Percentiles rank a stretch among this genome's conserved stretches.
These are phyloP conservation scores for Barnettozyma populi DNA, from an alignment of 805 yeast species.

Conservation along the genomic window DNA sequence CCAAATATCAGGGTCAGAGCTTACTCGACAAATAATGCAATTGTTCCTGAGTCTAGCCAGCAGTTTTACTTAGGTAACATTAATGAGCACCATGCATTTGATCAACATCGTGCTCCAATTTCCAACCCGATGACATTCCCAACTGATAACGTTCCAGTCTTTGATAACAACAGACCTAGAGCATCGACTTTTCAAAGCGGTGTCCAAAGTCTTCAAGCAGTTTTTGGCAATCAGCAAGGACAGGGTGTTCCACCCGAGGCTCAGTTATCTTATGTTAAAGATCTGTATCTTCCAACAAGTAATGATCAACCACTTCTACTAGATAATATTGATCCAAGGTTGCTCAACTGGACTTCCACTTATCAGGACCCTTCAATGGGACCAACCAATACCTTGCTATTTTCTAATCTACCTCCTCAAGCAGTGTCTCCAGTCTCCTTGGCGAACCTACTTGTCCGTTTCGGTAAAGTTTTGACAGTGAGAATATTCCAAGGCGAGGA, in stretches of 20 bases:
- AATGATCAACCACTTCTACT: constrained; percentile 29
- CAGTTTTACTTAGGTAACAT: constrained; percentile 13
- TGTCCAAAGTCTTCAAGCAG: constrained; percentile 25
- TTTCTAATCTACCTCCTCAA: constrained; percentile 72
- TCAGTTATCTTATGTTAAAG: not conserved
- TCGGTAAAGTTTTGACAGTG: constrained; percentile 57
- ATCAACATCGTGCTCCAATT: constrained; percentile 11
- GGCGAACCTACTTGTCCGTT: constrained; percentile 53
- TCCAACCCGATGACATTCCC: constrained; percentile 12
- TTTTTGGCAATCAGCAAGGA: constrained; percentile 7
- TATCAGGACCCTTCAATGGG: constrained; percentile 64
- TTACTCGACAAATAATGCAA: constrained; percentile 22
- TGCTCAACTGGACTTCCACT: constrained; percentile 61
- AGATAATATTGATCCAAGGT: constrained; percentile 58
- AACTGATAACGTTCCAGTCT: constrained; percentile 8
- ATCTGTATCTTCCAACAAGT: constrained; percentile 7
- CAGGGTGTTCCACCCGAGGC: not conserved
- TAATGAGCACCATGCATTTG: constrained; percentile 10
- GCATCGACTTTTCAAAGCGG: constrained; percentile 36
- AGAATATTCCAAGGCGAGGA: constrained; percentile 48
- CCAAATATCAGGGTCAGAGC: constrained; percentile 22
- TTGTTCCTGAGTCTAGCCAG: constrained; percentile 17
- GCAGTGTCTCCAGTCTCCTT: constrained; percentile 48
- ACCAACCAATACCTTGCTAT: constrained; percentile 71
- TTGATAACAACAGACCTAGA: constrained; percentile 30